Evolutionary conservation across 1,284 basidiomycete genomes (phyloP).

Genomic region (Phellopilus nigrolimitatus): DNA sequence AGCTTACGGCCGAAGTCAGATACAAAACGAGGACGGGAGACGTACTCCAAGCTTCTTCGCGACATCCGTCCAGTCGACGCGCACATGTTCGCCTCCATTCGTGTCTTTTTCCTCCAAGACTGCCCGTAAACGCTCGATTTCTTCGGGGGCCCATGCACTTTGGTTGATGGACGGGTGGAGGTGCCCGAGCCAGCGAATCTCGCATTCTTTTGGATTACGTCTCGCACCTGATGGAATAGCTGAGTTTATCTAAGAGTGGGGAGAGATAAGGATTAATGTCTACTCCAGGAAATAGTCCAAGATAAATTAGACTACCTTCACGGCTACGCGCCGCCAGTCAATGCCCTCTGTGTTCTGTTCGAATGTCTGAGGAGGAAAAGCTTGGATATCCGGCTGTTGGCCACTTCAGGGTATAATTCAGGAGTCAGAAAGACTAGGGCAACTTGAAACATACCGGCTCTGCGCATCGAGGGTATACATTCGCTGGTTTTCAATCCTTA

Average conservation of each 20-base stretch:
- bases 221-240: slow-evolving; percentile 25
- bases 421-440: background rate
- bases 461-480: slow-evolving; percentile 49
- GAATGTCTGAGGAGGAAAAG: slow-evolving; percentile 31
- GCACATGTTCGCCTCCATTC: slow-evolving; percentile 23
- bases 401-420: background rate
- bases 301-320: slow-evolving; percentile 49
- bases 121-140: slow-evolving; percentile 42
- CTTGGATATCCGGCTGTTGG: slow-evolving; percentile 5
- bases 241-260: slow-evolving; percentile 44
- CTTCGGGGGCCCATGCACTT: slow-evolving; percentile 47
- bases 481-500: slow-evolving; percentile 58
- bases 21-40: slow-evolving; percentile 6
- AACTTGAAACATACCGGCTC: slow-evolving; percentile 32
- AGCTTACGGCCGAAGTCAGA: too few relatives aligned
- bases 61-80: slow-evolving; percentile 57
- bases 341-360: slow-evolving; percentile 49
- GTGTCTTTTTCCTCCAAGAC: slow-evolving; percentile 37
- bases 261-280: background rate
- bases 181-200: slow-evolving; percentile 69
- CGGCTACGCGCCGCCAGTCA: slow-evolving; percentile 63
- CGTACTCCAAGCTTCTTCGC: slow-evolving; percentile 55
- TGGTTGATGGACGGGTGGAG: slow-evolving; percentile 57
- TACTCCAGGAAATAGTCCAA: slow-evolving; percentile 17
- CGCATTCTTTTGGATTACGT: slow-evolving; percentile 61